These are phyloP conservation scores for Pythium aquatile DNA, from an alignment of 352 stramenopile genomes.

Conservation along the genomic window DNA sequence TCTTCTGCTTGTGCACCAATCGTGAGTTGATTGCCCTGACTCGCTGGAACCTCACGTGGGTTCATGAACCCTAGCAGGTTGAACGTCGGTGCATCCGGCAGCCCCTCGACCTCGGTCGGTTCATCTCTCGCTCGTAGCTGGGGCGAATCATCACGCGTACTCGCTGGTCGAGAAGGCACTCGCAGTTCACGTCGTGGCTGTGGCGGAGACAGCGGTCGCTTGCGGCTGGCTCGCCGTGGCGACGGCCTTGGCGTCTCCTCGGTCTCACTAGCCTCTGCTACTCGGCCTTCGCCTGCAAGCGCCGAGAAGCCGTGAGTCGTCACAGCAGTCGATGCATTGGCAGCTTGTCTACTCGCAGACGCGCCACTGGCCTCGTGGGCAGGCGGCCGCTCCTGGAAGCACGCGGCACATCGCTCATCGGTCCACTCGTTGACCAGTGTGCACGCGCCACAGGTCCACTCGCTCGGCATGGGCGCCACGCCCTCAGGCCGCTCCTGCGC, in stretches of 20 bases:
- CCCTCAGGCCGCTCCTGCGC: slow-evolving; percentile 38
- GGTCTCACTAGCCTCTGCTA: neutral
- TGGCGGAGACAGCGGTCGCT: slow-evolving; percentile 7
- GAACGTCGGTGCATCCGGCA: slow-evolving; percentile 23
- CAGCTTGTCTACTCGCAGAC: neutral
- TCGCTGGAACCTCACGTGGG: neutral
- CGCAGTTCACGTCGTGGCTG: neutral
- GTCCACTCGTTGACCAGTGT: slow-evolving; percentile 23
- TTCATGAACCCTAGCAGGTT: slow-evolving; percentile 21
- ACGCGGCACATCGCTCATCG: slow-evolving; percentile 11
- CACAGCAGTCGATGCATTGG: neutral
- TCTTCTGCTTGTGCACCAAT: too few species aligned
- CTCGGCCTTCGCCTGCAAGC: neutral
- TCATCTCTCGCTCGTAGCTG: neutral
- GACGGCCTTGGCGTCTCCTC: neutral
- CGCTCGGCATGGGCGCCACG: slow-evolving; percentile 6
- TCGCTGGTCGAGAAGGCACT: neutral
- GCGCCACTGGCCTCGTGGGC: neutral
- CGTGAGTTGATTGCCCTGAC: neutral
- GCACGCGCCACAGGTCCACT: slow-evolving; percentile 16
- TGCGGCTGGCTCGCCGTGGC: neutral
- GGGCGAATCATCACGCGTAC: neutral
- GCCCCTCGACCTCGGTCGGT: neutral
- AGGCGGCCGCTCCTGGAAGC: slow-evolving; percentile 15
- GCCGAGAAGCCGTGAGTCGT: neutral